A percentile compares a stretch with the other conserved stretches of the same genome.
phyloP scores from a whole-genome alignment of 306 rosid species.

The Casuarina glauca region DNA sequence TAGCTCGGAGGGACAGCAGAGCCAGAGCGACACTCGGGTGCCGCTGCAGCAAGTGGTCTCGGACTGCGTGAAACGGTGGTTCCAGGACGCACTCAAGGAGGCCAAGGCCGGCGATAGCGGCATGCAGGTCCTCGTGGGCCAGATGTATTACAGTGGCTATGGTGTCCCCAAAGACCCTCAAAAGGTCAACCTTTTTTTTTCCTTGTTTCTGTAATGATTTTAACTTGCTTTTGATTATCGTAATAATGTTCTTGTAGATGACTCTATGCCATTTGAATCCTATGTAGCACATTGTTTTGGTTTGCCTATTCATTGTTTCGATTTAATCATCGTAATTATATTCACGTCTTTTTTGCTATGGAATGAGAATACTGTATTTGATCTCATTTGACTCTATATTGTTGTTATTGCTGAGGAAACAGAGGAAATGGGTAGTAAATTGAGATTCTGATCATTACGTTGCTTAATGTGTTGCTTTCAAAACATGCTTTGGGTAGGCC shows the following conservation, averaged over 20 bases:
- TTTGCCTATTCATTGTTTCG: background rate
- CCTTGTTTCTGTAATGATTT: background rate
- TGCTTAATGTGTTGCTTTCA: background rate
- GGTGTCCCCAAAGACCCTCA: conserved; percentile 62
- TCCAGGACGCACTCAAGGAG: conserved; percentile 77
- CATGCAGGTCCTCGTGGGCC: conserved; percentile 76
- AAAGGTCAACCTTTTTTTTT: conserved; percentile 40
- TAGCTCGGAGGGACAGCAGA: conserved; percentile 29
- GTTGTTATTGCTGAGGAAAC: background rate
- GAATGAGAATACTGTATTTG: background rate
- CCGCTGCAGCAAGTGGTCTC: conserved; percentile 72
- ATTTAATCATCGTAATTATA: background rate
- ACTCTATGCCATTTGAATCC: conserved; percentile 3
- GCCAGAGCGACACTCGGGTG: conserved; percentile 41
- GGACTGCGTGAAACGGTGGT: conserved; percentile 79
- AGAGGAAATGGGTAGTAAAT: background rate
- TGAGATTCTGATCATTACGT: background rate
- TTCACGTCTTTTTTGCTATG: background rate
- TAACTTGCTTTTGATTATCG: background rate
- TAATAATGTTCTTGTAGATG: background rate
- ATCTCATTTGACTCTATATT: background rate
- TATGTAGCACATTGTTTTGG: background rate
- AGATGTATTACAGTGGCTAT: conserved; percentile 77
- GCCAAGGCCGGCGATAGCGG: conserved; percentile 64
- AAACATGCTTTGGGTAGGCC: background rate